A percentile compares a stretch with the other conserved stretches of the same genome.
Conservation (phyloP, 140 eudicot species). For the Senecio squalidus region DNA sequence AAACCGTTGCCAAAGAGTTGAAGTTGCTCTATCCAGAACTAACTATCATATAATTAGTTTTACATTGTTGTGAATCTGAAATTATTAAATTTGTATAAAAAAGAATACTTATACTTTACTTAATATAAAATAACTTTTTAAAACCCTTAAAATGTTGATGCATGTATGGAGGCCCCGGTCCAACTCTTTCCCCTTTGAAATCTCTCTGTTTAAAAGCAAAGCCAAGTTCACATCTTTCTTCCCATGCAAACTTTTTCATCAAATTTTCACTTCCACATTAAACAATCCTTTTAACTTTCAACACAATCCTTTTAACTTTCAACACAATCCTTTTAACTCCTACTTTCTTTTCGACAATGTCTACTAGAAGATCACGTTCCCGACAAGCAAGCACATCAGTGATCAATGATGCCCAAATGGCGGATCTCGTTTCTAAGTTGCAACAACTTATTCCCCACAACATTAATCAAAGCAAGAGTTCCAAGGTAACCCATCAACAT, state of each 20-base stretch:
- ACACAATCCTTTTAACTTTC: background rate
- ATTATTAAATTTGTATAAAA: background rate
- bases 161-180: conserved; percentile 11
- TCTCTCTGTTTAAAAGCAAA: conserved; percentile 26
- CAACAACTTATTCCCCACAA: conserved; percentile 71
- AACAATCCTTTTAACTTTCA: background rate
- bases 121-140: conserved; percentile 1
- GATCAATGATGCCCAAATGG: conserved; percentile 80
- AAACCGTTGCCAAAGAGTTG: background rate
- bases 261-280: conserved; percentile 10
- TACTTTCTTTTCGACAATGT: conserved; percentile 45
- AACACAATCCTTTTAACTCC: background rate
- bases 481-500: conserved; percentile 53
- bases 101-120: no score
- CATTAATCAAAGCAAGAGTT: conserved; percentile 51
- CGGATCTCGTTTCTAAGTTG: conserved; percentile 77
- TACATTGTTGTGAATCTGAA: background rate
- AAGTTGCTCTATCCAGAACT: background rate
- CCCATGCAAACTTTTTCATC: conserved; percentile 34
- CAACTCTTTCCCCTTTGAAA: background rate
- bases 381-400: conserved; percentile 41
- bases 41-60: background rate
- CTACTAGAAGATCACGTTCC: conserved; percentile 86
- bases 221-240: conserved; percentile 18
- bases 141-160: background rate